These are phyloP conservation scores for Oryza glaberrima DNA, from an alignment of 176 grass and related monocot genomes.

Conservation along the genomic window DNA sequence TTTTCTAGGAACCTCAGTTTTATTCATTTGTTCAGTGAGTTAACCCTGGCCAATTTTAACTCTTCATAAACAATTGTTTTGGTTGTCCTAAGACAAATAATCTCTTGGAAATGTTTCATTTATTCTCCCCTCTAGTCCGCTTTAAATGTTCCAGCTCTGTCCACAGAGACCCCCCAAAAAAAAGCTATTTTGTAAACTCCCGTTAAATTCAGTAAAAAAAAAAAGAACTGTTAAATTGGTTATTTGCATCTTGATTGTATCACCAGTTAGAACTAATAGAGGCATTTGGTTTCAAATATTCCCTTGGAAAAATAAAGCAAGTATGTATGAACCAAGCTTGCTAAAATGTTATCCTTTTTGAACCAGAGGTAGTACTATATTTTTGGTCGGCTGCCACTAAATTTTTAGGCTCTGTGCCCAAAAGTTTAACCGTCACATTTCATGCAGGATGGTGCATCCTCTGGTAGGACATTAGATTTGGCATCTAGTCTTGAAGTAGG, in stretches of 20 bases:
- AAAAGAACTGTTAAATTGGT: not conserved
- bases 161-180: not conserved
- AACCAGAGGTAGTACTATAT: not conserved
- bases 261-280: not conserved
- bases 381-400: not conserved
- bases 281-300: not conserved
- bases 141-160: not conserved
- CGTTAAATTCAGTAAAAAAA: not conserved
- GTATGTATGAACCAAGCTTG: not conserved
- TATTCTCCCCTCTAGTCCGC: not conserved
- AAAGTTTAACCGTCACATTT: slow-evolving; percentile 34
- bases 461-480: slow-evolving; percentile 82
- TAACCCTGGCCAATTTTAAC: not conserved
- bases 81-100: not conserved
- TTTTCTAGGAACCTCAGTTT: not conserved
- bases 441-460: slow-evolving; percentile 63
- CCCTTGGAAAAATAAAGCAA: not conserved
- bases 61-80: not conserved
- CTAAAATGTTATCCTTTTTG: not conserved
- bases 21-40: not conserved
- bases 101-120: not conserved
- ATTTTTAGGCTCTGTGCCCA: not conserved
- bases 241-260: not conserved
- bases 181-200: not conserved
- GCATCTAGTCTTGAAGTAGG: slow-evolving; percentile 91